A percentile compares a stretch with the other conserved stretches of the same genome.
Conservation (phyloP, 805 yeast species). For the Saccharomycopsis malanga region DNA sequence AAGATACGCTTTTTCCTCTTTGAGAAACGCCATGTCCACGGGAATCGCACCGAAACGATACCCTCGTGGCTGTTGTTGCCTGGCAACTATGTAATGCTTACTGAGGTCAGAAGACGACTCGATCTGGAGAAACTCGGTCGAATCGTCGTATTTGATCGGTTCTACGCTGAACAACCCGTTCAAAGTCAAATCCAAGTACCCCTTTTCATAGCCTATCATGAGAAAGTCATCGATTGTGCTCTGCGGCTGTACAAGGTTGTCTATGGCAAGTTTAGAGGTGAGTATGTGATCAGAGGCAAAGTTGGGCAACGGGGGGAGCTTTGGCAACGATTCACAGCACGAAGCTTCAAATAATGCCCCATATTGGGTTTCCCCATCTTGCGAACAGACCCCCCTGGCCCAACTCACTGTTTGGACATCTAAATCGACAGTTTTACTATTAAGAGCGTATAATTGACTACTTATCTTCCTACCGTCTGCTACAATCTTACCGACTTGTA, state of each 20-base stretch:
- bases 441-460: slow-evolving; percentile 34
- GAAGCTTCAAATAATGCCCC: slow-evolving; percentile 27
- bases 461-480: slow-evolving; percentile 42
- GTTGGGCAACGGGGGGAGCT: slow-evolving; percentile 28
- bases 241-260: slow-evolving; percentile 25
- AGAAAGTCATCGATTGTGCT: slow-evolving; percentile 23
- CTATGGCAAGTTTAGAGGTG: slow-evolving; percentile 28
- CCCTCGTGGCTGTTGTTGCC: not conserved
- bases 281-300: slow-evolving; percentile 22
- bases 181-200: slow-evolving; percentile 26
- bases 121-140: not conserved
- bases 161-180: slow-evolving; percentile 32
- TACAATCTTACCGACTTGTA: slow-evolving; percentile 30
- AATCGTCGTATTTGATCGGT: slow-evolving; percentile 8
- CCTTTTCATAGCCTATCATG: slow-evolving; percentile 26
- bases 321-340: slow-evolving; percentile 32
- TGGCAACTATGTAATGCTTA: slow-evolving; percentile 2
- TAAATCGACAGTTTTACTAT: slow-evolving; percentile 12
- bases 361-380: not conserved
- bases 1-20: slow-evolving; percentile 1
- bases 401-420: slow-evolving; percentile 6
- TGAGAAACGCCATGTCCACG: not conserved
- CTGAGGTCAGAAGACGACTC: not conserved
- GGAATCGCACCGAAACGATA: not conserved
- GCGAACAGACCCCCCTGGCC: too few species aligned